Base-by-base conservation (phyloP, 805 yeast genomes). In the Hanseniaspora occidentalis region DNA sequence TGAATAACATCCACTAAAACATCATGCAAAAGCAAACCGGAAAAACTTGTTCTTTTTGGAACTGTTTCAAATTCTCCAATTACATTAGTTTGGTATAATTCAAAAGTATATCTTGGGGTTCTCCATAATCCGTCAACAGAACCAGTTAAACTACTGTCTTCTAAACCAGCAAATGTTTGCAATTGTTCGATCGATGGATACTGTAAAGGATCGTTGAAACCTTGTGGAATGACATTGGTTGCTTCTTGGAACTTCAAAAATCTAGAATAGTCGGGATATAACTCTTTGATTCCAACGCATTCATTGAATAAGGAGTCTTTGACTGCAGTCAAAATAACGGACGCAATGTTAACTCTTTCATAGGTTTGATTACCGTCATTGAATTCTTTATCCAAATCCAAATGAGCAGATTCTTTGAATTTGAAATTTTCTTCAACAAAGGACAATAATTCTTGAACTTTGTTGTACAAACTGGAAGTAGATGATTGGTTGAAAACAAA, bases 1-100 rank as follows among this genome's bases (percentile, higher is more conserved):
- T 80, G 77, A 40, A 88, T 72, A 24, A 83, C 62, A 58, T 89
- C 96, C 38, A 72, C 70, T 26, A 79, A 67, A 25, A 84, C 64
- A 54, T 92, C 97, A 46, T 84, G 74, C 48, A 86, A 66, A 20
- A 89, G 55, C 41, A 84, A 62, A 1, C 80, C 76, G 18, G 67
- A 68, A 43, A 73, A 71, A 2, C 75, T 53, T 1, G 62, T 64
- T 3, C 65, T 59, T 3, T 70, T 61, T 0, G 88, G 83, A 3
- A 76, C 75, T 1, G 96, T 84, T 40, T 75, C 79, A 39, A 83
- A 73, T 2, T 67, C 71, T 3, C 72, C 73, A 7, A 65, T 58
- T 13, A 64, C 58, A 38, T 67, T 64, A 11, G 68, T 67, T 35
- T 65, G 57, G 56, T 78, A 84, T 13, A 79, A 75, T 48, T 77